Conservation (phyloP, 148 eudicot species). For the Diospyros kaki region DNA sequence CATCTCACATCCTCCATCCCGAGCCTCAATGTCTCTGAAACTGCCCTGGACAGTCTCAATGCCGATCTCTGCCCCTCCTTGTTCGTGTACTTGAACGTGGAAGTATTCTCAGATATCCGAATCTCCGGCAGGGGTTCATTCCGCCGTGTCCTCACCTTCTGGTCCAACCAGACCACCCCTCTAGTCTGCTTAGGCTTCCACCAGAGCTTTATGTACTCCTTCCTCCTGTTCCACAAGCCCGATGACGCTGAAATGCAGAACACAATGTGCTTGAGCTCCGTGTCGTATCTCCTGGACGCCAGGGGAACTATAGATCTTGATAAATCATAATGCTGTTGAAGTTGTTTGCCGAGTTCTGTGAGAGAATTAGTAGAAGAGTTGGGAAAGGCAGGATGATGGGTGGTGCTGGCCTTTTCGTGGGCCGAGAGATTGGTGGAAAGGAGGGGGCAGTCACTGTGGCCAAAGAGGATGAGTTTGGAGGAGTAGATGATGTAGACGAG, state of each 20-base stretch:
- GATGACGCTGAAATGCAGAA: constrained; percentile 61
- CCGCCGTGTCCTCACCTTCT: constrained; percentile 16
- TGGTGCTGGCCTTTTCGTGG: background rate
- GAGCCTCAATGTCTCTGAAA: constrained; percentile 48
- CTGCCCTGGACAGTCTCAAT: constrained; percentile 41
- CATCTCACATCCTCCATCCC: constrained; percentile 49
- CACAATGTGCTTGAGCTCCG: constrained; percentile 43
- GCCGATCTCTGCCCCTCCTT: constrained; percentile 38
- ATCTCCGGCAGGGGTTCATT: constrained; percentile 42
- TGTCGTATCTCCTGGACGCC: background rate
- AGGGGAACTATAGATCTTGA: too few species aligned
- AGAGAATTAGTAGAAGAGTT: background rate
- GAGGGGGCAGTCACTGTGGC: constrained; percentile 10
- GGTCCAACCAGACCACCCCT: constrained; percentile 62
- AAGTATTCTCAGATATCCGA: constrained; percentile 34
- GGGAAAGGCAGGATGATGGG: background rate
- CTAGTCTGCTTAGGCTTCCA: constrained; percentile 53
- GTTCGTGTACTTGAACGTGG: constrained; percentile 40
- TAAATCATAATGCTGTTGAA: too few species aligned
- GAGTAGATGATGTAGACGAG: constrained; percentile 41
- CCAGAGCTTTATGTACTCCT: constrained; percentile 63
- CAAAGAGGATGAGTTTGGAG: constrained; percentile 32
- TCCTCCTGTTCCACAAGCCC: constrained; percentile 43
- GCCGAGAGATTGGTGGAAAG: background rate
- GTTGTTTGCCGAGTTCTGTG: background rate